These are phyloP conservation scores for Erucastrum elatum DNA, from an alignment of 345 rosid species.

Conservation along the genomic window DNA sequence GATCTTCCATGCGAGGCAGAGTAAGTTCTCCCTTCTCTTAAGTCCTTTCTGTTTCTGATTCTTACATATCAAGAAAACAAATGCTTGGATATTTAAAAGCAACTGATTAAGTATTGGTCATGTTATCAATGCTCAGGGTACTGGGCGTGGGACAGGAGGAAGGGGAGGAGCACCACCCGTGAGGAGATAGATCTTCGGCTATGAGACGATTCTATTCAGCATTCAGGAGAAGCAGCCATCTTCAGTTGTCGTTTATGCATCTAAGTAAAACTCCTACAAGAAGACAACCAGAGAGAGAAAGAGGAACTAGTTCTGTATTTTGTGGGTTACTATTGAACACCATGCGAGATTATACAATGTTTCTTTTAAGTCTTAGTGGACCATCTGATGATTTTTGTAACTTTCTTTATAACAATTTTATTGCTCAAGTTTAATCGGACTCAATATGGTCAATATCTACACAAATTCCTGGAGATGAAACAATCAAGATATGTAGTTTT, in stretches of 20 bases:
- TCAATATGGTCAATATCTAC: neutral
- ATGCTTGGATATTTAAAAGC: neutral
- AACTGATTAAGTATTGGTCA: neutral
- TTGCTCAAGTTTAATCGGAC: neutral
- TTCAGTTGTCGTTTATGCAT: neutral
- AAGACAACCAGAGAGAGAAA: neutral
- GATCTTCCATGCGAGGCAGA: constrained; percentile 87
- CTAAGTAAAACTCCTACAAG: neutral
- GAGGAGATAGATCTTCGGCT: constrained; percentile 49
- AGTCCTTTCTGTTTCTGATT: neutral
- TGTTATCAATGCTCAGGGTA: constrained; percentile 53
- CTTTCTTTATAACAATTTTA: neutral
- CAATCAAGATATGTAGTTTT: neutral
- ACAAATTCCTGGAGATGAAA: neutral
- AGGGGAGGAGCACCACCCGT: constrained; percentile 79
- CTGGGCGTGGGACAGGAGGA: constrained; percentile 81
- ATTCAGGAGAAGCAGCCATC: neutral
- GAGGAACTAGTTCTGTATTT: constrained; percentile 4
- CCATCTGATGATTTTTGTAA: neutral
- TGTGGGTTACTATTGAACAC: neutral
- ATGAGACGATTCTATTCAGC: neutral
- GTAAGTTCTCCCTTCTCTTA: constrained; percentile 51
- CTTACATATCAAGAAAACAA: neutral
- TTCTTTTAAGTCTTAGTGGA: neutral
- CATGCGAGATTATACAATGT: neutral